Evolutionary conservation across 2,329 filamentous ascomycete species (phyloP).

Genomic region (Epichloe typhina): DNA sequence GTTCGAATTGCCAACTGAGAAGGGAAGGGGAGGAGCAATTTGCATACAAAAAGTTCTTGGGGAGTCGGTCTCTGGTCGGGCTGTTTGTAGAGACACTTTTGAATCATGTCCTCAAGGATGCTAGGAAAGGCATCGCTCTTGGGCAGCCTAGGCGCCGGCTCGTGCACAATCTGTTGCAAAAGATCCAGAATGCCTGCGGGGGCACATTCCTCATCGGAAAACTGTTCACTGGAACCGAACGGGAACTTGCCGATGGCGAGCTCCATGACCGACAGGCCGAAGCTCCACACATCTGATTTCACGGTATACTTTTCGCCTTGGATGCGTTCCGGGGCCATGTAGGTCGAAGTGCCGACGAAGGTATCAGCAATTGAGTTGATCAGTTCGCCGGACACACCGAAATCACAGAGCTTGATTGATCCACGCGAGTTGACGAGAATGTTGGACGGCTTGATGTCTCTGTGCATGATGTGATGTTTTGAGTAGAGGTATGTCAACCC

Average conservation of each 20-base stretch:
- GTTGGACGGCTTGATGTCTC: constrained; percentile 97
- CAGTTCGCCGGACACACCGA: constrained; percentile 94
- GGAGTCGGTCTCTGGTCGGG: constrained; percentile 83
- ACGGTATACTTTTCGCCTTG: constrained; percentile 95
- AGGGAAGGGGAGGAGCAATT: not conserved
- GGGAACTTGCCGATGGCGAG: constrained; percentile 95
- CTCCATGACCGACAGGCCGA: constrained; percentile 91
- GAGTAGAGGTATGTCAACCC: constrained; percentile 92
- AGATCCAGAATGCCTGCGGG: constrained; percentile 93
- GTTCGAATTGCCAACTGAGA: not conserved
- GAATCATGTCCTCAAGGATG: constrained; percentile 93
- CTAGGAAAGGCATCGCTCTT: constrained; percentile 95
- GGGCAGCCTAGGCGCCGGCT: constrained; percentile 82
- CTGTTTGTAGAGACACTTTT: constrained; percentile 85
- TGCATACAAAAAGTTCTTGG: constrained; percentile 70
- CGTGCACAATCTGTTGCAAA: constrained; percentile 92
- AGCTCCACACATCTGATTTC: constrained; percentile 98
- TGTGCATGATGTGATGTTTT: constrained; percentile 95
- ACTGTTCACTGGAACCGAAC: constrained; percentile 62
- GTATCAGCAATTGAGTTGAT: constrained; percentile 98
- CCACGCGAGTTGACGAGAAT: constrained; percentile 91
- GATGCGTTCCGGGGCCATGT: constrained; percentile 98
- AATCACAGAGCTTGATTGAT: constrained; percentile 94
- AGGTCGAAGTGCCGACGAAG: constrained; percentile 95
- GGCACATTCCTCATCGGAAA: constrained; percentile 62